Evolutionary conservation across 164 flowering plant species (phyloP), one percentile per base, ranked within the genome.

Genomic region (Protea cynaroides): DNA sequence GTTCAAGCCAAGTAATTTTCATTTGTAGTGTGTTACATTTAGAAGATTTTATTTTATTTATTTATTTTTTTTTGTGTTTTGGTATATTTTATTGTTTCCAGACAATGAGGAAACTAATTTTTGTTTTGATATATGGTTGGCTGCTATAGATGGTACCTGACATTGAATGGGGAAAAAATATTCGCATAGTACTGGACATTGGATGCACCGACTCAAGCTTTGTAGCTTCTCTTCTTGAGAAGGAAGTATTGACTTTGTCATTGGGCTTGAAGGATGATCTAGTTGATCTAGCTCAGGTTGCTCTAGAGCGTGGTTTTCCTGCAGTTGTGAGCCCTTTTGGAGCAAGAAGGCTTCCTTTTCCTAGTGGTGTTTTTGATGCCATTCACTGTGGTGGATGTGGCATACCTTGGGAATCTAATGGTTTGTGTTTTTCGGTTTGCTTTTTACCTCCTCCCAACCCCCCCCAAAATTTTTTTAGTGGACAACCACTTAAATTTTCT

Each of bases 161-260:
- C 69, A 89, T 94, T 69, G 98, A 94, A 71, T 94, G 97, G 97
- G 98, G 98, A 37, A 91, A 91, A 77, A 91, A 87, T 68, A 83
- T 94, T 19, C 97, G 88, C 44, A 66, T 87, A n/a, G 82, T 89
- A 29, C 76, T 91, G 76, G 98, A 94, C 66, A 77, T 94, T 65
- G 97, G 97, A 64, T 81, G 90, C 65, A 78, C 72, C 34, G 96
- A 91, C 76, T 75, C 92, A 57, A 85, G 90, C 72, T 88, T 94
- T 81, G 85, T 62, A 34, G 80, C 84, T 59, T 72, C 86, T 74
- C 85, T 94, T n/a, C 80, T 84, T 70, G 98, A 89, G 24, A 94
- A 89, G 74, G 86, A 81, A 10, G 98, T 87, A 4, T 63, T 94
- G 47, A 79, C 93, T 57, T 79, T 94, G 61, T 71, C 92, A 13